Conservation (phyloP, 305 asterid genomes). For the Fraxinus greggii region DNA sequence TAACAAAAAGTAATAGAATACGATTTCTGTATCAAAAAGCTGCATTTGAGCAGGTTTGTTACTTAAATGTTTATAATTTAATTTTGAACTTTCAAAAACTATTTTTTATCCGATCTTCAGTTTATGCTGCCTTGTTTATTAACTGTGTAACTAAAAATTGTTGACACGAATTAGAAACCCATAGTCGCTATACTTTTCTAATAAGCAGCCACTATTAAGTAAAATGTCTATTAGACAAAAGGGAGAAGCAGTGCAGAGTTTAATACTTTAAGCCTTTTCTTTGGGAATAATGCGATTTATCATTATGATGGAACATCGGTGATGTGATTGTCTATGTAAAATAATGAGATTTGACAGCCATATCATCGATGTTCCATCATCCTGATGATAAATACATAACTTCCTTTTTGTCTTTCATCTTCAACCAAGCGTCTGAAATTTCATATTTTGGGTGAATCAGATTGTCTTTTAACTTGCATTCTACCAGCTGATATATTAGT, state of each 20-base stretch:
- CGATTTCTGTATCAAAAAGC: neutral
- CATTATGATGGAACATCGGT: neutral
- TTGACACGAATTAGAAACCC: neutral
- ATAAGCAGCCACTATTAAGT: neutral
- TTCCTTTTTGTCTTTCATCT: neutral
- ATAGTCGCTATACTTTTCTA: neutral
- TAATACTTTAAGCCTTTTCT: neutral
- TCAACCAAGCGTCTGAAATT: neutral
- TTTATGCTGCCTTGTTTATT: neutral
- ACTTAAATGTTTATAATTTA: neutral
- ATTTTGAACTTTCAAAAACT: neutral
- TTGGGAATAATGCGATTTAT: neutral
- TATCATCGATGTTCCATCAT: neutral
- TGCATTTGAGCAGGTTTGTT: neutral
- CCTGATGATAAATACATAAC: neutral
- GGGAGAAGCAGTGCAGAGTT: neutral
- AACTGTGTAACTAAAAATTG: neutral
- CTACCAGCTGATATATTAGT: conserved; percentile 11
- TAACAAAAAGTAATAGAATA: neutral
- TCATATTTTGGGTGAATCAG: neutral
- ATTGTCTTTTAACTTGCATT: conserved; percentile 1
- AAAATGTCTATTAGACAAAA: neutral
- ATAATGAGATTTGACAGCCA: neutral
- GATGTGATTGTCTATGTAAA: neutral
- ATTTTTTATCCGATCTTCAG: neutral